phyloP scores from a whole-genome alignment of 306 rosid species.

The Inga leiocalycina region DNA sequence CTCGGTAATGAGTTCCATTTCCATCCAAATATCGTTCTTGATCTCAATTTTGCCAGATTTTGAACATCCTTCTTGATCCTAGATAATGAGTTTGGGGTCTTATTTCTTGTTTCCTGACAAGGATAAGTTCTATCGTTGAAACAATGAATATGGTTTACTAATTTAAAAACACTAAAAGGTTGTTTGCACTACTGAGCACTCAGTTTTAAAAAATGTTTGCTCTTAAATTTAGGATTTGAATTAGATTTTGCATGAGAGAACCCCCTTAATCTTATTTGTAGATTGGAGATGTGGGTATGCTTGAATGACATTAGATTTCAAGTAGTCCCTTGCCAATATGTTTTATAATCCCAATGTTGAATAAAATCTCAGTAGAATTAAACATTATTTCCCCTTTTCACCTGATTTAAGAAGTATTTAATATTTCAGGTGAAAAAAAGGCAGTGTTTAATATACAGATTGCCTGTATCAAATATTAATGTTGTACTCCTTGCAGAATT shows the following conservation, averaged over 20 bases:
- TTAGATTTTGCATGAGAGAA: not conserved
- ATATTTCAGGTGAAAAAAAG: no score
- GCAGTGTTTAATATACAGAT: not conserved
- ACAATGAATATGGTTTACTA: not conserved
- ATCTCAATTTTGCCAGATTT: conserved; percentile 15
- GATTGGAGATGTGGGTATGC: not conserved
- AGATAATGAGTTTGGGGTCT: not conserved
- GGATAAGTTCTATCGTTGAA: not conserved
- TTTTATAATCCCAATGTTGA: not conserved
- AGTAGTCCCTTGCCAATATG: not conserved
- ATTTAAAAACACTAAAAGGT: not conserved
- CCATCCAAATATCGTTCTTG: not conserved
- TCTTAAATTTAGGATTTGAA: not conserved
- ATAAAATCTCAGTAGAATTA: not conserved
- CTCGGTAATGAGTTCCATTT: conserved; percentile 55
- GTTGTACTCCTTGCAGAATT: not conserved
- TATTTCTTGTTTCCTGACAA: not conserved
- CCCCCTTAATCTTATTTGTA: not conserved
- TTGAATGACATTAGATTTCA: not conserved
- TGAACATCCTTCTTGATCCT: not conserved
- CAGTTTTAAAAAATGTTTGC: no score
- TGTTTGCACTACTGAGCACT: not conserved
- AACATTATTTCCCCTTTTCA: no score
- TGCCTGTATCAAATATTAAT: not conserved
- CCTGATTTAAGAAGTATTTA: conserved; percentile 6